Base-by-base conservation (phyloP, 306 rosid species). In the Abrus pulchellus region DNA sequence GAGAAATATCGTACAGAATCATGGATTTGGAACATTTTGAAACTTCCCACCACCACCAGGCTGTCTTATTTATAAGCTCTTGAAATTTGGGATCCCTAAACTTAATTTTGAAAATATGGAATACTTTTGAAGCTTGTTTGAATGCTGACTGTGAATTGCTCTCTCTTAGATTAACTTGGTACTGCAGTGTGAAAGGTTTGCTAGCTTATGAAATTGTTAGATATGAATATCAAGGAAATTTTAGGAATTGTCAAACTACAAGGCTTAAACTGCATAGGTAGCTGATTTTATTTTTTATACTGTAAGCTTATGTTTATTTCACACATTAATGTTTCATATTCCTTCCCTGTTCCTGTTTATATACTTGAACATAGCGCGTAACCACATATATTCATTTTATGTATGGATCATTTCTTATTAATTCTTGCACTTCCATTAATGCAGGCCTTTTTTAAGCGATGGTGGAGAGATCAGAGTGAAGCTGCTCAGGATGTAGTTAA, bases 401-500 rank as follows among this genome's bases (percentile, higher is more conserved):
- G 0, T 5, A 12, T 52, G 4, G 49, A 27, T 65, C 36, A 47
- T 67, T 69, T 28, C 73, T 78, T 66, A 28, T 68, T 57, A 28
- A 47, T 73, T 64, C 41, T 84, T 50, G n/a, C 13, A 47, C 68
- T 62, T 53, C 54, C 33, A 64, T 81, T 71, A 54, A 75, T 57
- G 76, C 87, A 94, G 98, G 93, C 94, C 20, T 92, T 94, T 86
- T 90, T 94, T 83, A 95, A 89, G 72, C 85, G 96, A 60, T 92
- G 98, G 98, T 94, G 98, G 96, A 83, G 81, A 43, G 91, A 90
- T 29, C 98, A 94, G 79, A 94, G 94, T 56, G 90, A 90, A 67
- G 82, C 47, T 38, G 40, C 88, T 32, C 86, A 92, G 75, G 65
- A 72, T 50, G 57, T 54, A 1, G 98, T 92, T 27, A 89, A 80